Evolutionary conservation across 306 rosid genomes (phyloP).

Genomic region (Lagenaria siceraria): DNA sequence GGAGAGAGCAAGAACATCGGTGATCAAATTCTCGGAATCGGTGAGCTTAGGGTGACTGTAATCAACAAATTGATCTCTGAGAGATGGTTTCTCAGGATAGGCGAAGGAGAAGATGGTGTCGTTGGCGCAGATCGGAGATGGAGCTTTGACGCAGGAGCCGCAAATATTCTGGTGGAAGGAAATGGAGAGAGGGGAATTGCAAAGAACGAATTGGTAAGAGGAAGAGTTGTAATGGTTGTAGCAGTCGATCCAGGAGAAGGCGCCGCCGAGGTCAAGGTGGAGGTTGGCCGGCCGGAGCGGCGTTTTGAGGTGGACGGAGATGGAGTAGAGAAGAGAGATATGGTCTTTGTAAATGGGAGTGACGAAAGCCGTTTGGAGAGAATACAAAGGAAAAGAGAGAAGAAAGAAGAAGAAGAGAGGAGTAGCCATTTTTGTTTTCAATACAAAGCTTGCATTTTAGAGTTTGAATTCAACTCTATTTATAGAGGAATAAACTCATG

Average conservation of each 20-base stretch:
- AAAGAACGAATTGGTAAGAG: conserved; percentile 13
- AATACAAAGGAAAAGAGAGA: background rate
- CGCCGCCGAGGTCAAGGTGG: conserved; percentile 30
- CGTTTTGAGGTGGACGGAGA: conserved; percentile 22
- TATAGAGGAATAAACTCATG: background rate
- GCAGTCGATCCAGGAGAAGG: conserved; percentile 39
- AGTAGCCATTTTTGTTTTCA: background rate
- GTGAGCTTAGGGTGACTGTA: conserved; percentile 7
- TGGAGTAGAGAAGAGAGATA: conserved; percentile 17
- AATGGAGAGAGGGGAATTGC: conserved; percentile 19
- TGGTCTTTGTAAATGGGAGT: conserved; percentile 28
- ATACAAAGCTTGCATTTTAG: background rate
- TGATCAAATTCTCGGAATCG: conserved; percentile 9
- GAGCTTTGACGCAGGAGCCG: background rate
- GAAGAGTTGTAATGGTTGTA: conserved; percentile 16
- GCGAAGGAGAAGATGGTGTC: conserved; percentile 9
- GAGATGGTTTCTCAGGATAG: conserved; percentile 33
- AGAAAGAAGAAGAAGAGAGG: background rate
- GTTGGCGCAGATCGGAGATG: conserved; percentile 2
- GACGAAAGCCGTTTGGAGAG: conserved; percentile 13
- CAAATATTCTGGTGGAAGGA: conserved; percentile 8
- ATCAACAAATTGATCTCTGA: background rate
- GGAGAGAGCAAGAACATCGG: conserved; percentile 28
- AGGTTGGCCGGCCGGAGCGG: conserved; percentile 21
- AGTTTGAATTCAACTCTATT: background rate